These are phyloP conservation scores for Yamadazyma epiphylla DNA, from an alignment of 1,139 yeast genomes.

Conservation along the genomic window DNA sequence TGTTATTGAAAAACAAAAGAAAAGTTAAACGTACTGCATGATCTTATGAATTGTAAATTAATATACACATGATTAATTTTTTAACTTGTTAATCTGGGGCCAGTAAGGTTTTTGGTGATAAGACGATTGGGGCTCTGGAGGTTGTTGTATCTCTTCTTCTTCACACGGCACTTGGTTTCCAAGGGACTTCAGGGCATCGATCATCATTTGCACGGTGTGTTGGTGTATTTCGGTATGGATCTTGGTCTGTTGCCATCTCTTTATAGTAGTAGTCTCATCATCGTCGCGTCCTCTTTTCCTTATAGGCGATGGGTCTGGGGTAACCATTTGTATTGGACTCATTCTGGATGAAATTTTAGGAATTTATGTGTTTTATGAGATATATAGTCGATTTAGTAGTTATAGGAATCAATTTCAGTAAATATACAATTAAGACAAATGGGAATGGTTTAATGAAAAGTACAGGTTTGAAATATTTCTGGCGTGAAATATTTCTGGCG, in stretches of 20 bases:
- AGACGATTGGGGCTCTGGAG: conserved; percentile 3
- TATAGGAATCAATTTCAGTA: no score
- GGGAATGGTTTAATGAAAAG: no score
- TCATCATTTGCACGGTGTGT: conserved; percentile 27
- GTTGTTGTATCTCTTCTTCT: conserved; percentile 1
- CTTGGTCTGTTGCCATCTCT: conserved; percentile 21
- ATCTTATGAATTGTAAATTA: conserved; percentile 9
- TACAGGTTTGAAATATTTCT: no score
- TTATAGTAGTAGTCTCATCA: conserved; percentile 4
- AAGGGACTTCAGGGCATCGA: conserved; percentile 18
- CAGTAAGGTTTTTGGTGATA: conserved; percentile 28
- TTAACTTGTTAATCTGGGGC: conserved; percentile 16
- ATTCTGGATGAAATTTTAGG: no score
- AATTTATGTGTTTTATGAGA: no score
- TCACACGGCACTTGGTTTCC: not conserved
- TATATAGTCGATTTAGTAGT: no score
- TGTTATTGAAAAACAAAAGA: conserved; percentile 74
- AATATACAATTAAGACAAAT: no score
- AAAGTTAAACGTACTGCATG: conserved; percentile 21
- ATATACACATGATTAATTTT: conserved; percentile 5
- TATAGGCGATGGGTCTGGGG: conserved; percentile 9
- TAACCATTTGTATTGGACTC: conserved; percentile 1
- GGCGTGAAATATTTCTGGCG: no score
- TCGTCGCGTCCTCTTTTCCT: conserved; percentile 9
- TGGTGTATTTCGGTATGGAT: conserved; percentile 30